A percentile compares a stretch with the other conserved stretches of the same genome.
Conservation (phyloP, 345 rosid genomes). For the Hibiscus trionum region DNA sequence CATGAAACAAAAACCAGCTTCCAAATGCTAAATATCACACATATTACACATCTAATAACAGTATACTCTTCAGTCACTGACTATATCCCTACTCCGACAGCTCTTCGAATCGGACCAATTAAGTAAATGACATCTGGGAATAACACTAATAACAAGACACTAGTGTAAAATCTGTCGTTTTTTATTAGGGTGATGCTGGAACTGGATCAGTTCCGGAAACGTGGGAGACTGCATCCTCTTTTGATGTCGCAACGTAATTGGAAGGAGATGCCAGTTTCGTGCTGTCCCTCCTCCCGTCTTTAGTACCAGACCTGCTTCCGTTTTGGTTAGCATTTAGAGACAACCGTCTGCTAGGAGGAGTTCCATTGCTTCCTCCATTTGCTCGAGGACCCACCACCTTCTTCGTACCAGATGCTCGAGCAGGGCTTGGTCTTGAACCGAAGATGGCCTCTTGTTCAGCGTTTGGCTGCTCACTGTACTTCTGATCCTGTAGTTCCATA, state of each 20-base stretch:
- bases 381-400: constrained; percentile 71
- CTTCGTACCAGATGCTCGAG: constrained; percentile 53
- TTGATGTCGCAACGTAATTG: constrained; percentile 54
- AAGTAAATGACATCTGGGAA: background rate
- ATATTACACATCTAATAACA: constrained; percentile 4
- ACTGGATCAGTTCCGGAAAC: constrained; percentile 57
- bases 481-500: constrained; percentile 49
- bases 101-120: background rate
- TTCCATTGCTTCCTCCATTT: constrained; percentile 70
- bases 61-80: constrained; percentile 5
- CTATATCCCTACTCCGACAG: constrained; percentile 12
- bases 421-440: constrained; percentile 78
- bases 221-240: constrained; percentile 65
- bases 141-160: constrained; percentile 8
- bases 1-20: constrained; percentile 6
- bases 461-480: constrained; percentile 70
- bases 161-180: constrained; percentile 8
- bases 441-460: constrained; percentile 66
- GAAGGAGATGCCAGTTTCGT: constrained; percentile 54
- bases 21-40: constrained; percentile 7
- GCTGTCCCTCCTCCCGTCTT: constrained; percentile 73
- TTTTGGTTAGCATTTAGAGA: constrained; percentile 76
- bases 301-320: constrained; percentile 50
- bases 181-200: constrained; percentile 60
- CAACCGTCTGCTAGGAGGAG: constrained; percentile 58